These are phyloP conservation scores for Saccharomyces hybrid DNA, from an alignment of 1,139 yeast species.

Conservation along the genomic window DNA sequence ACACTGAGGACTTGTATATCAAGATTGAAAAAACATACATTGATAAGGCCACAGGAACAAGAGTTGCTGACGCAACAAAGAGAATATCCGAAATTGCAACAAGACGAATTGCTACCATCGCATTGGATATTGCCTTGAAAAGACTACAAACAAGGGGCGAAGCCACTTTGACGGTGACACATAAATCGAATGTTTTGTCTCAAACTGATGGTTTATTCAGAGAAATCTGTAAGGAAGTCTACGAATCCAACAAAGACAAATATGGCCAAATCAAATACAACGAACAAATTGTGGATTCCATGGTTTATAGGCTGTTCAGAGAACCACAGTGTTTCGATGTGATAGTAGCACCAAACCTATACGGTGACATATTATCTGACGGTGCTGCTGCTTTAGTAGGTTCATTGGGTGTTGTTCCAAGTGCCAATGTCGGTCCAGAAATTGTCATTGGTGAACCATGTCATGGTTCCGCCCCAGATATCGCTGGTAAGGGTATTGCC, in stretches of 20 bases:
- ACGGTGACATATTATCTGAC: constrained; percentile 94
- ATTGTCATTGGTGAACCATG: constrained; percentile 99
- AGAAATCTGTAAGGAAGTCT: constrained; percentile 75
- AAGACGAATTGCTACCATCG: constrained; percentile 78
- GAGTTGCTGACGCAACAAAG: constrained; percentile 95
- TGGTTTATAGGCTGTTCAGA: constrained; percentile 98
- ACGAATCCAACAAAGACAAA: constrained; percentile 53
- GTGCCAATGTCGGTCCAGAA: constrained; percentile 93
- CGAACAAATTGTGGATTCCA: constrained; percentile 97
- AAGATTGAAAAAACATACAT: constrained; percentile 78
- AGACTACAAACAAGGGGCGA: constrained; percentile 76
- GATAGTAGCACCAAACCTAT: constrained; percentile 95
- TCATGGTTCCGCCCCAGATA: constrained; percentile 59
- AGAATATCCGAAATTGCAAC: constrained; percentile 88
- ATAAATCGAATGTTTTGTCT: constrained; percentile 90
- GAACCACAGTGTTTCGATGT: constrained; percentile 97
- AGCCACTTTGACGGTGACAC: constrained; percentile 79
- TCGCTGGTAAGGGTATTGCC: constrained; percentile 30
- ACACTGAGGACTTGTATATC: constrained; percentile 93
- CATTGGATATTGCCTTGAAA: constrained; percentile 84
- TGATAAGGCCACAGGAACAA: constrained; percentile 66
- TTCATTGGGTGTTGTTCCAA: constrained; percentile 95
- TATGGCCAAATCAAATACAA: constrained; percentile 58
- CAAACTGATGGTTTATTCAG: constrained; percentile 94
- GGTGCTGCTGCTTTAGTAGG: constrained; percentile 99